Percentiles rank a stretch among this genome's conserved stretches.
Conservation (phyloP, 2,329 filamentous ascomycete genomes). For the Fusarium albosuccineum region DNA sequence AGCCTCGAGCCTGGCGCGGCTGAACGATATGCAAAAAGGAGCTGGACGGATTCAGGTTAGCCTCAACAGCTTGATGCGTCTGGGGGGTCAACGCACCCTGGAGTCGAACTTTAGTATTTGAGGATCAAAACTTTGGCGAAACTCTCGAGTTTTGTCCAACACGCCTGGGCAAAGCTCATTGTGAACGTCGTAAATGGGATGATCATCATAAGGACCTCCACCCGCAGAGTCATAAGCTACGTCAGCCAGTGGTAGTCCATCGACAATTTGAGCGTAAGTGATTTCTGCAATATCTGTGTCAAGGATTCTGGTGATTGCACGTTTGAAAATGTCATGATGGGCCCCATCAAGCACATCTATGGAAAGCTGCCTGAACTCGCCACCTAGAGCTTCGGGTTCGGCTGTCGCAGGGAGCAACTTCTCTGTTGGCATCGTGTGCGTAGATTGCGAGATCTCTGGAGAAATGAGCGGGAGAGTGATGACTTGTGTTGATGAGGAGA, state of each 20-base stretch:
- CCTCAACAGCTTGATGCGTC: neutral
- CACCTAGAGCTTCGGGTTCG: too few relatives aligned
- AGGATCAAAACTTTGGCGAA: slow-evolving; percentile 22
- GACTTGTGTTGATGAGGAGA: too few relatives aligned
- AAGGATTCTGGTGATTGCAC: slow-evolving; percentile 28
- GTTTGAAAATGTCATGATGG: neutral
- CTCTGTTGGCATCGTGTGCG: too few relatives aligned
- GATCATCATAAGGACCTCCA: neutral
- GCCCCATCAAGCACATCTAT: neutral
- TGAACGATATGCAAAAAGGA: slow-evolving; percentile 41
- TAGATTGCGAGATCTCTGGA: too few relatives aligned
- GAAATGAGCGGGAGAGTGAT: too few relatives aligned
- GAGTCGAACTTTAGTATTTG: slow-evolving; percentile 19
- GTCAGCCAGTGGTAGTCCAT: slow-evolving; percentile 36
- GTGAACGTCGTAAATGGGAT: slow-evolving; percentile 38
- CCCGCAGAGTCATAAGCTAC: slow-evolving; percentile 2
- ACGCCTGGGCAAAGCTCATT: slow-evolving; percentile 32
- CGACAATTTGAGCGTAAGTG: slow-evolving; percentile 42
- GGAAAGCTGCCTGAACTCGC: neutral
- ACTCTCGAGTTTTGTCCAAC: slow-evolving; percentile 27
- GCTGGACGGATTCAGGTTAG: slow-evolving; percentile 17
- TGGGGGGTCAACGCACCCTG: slow-evolving; percentile 5
- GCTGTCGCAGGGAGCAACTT: too few relatives aligned
- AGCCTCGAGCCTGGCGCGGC: slow-evolving; percentile 38
- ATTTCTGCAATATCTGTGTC: slow-evolving; percentile 22